Evolutionary conservation across 2,329 filamentous ascomycete genomes (phyloP).

Genomic region (Diaporthe aspalathi): DNA sequence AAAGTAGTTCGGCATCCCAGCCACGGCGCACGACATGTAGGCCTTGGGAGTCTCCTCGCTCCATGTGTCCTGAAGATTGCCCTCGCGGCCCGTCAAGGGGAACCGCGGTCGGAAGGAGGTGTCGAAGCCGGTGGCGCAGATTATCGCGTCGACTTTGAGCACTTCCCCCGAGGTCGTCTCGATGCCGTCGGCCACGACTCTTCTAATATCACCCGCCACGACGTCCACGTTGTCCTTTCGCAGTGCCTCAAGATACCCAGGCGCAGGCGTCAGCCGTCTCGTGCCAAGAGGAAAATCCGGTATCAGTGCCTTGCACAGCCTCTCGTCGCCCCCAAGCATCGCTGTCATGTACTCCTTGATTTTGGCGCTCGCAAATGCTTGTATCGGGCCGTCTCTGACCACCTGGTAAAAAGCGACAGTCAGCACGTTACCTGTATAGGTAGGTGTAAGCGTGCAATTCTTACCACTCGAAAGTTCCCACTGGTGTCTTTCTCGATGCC

Average conservation of each 20-base stretch:
- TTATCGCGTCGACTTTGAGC: constrained; percentile 65
- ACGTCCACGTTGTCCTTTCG: constrained; percentile 60
- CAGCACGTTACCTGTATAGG: not conserved
- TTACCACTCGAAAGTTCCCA: constrained; percentile 56
- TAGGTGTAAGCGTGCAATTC: constrained; percentile 31
- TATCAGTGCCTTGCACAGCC: constrained; percentile 62
- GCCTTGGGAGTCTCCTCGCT: constrained; percentile 55
- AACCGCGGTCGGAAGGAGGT: constrained; percentile 64
- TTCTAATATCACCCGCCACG: constrained; percentile 57
- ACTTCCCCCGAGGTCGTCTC: constrained; percentile 59
- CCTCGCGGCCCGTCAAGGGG: constrained; percentile 60
- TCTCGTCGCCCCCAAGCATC: constrained; percentile 59
- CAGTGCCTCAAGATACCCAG: constrained; percentile 60
- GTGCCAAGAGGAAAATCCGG: constrained; percentile 62
- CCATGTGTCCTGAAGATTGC: constrained; percentile 64
- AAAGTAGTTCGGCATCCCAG: constrained; percentile 67
- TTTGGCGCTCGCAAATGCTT: constrained; percentile 55
- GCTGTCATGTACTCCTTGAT: constrained; percentile 60
- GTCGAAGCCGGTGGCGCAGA: constrained; percentile 70
- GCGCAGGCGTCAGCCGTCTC: constrained; percentile 62
- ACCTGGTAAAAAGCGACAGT: constrained; percentile 45
- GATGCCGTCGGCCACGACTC: constrained; percentile 60
- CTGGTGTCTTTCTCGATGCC: constrained; percentile 59
- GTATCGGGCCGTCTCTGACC: constrained; percentile 54
- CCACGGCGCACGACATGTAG: constrained; percentile 66